Conservation (phyloP, 2,329 filamentous ascomycete genomes). For the Alternaria gansuensis region DNA sequence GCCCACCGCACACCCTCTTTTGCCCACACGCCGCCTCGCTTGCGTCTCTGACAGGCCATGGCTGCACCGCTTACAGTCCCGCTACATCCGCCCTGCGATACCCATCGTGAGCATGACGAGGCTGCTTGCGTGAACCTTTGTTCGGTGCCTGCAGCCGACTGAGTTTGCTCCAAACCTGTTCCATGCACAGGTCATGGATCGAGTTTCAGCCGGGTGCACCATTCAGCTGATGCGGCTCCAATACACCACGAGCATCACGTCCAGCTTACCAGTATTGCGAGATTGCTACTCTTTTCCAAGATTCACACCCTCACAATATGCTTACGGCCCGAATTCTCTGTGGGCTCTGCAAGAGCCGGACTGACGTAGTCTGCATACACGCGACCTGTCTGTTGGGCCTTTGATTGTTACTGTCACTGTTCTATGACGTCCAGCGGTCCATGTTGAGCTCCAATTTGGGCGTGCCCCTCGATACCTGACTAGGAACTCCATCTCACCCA, state of each 20-base stretch:
- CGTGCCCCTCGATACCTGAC: slow-evolving; percentile 38
- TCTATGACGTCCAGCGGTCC: slow-evolving; percentile 6
- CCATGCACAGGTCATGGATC: neutral
- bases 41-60: slow-evolving; percentile 32
- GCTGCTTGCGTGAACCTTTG: slow-evolving; percentile 42
- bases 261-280: slow-evolving; percentile 13
- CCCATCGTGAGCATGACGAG: slow-evolving; percentile 22
- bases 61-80: slow-evolving; percentile 30
- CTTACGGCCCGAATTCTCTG: slow-evolving; percentile 15
- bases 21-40: slow-evolving; percentile 36
- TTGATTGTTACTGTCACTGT: slow-evolving; percentile 1
- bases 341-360: slow-evolving; percentile 7
- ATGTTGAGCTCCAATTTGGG: slow-evolving; percentile 14
- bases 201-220: slow-evolving; percentile 18
- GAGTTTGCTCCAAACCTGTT: slow-evolving; percentile 8
- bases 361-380: slow-evolving; percentile 3
- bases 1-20: slow-evolving; percentile 30
- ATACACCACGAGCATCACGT: slow-evolving; percentile 35
- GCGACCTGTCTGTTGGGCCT: slow-evolving; percentile 5
- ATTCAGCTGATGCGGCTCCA: slow-evolving; percentile 39
- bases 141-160: slow-evolving; percentile 29
- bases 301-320: slow-evolving; percentile 18
- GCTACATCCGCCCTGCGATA: slow-evolving; percentile 29
- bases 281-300: slow-evolving; percentile 14
- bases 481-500: slow-evolving; percentile 39